phyloP scores from a whole-genome alignment of 2,329 filamentous ascomycete genomes.

The Proliferodiscus dingleyae region DNA sequence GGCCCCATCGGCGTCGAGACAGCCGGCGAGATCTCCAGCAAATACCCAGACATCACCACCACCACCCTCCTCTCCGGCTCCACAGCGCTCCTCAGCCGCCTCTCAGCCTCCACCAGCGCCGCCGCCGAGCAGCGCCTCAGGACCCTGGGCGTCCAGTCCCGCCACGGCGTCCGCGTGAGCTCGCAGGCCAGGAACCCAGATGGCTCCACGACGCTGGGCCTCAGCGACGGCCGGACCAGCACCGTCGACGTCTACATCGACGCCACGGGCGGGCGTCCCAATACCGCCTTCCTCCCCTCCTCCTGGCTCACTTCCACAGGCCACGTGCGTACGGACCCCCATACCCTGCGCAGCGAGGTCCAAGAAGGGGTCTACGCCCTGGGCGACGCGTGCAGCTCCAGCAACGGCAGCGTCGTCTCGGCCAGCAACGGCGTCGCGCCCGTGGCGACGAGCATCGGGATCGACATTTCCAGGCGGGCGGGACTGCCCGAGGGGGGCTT shows the following conservation, averaged over 20 bases:
- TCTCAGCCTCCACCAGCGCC: not conserved
- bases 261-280: slow-evolving; percentile 38
- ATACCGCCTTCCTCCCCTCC: slow-evolving; percentile 41
- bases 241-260: slow-evolving; percentile 44
- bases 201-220: slow-evolving; percentile 33
- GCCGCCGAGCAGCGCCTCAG: slow-evolving; percentile 38
- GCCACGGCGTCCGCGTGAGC: slow-evolving; percentile 36
- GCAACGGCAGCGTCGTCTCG: too few species aligned
- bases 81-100: slow-evolving; percentile 10
- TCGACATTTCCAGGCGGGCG: too few species aligned
- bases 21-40: slow-evolving; percentile 27
- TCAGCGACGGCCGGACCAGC: slow-evolving; percentile 40
- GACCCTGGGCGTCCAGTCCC: slow-evolving; percentile 47
- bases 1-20: slow-evolving; percentile 31
- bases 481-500: too few species aligned
- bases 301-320: slow-evolving; percentile 41
- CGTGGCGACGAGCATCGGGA: too few species aligned
- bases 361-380: too few species aligned
- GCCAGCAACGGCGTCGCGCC: too few species aligned
- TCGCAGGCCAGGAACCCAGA: slow-evolving; percentile 26
- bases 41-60: slow-evolving; percentile 12
- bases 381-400: too few species aligned
- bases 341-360: too few species aligned
- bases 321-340: slow-evolving; percentile 46
- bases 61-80: slow-evolving; percentile 20